Conservation (phyloP, 306 rosid genomes). For the Astragalus membranaceus region DNA sequence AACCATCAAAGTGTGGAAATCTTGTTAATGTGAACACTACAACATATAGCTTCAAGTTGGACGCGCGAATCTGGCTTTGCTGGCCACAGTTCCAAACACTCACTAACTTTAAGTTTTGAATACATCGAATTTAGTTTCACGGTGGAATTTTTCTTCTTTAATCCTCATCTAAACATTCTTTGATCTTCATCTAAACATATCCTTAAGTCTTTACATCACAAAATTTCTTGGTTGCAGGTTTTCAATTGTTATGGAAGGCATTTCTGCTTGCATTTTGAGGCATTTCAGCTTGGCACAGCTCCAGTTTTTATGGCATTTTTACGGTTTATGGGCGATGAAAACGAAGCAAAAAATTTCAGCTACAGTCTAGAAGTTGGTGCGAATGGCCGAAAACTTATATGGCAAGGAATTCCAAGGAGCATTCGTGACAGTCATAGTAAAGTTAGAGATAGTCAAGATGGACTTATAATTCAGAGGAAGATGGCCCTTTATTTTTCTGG, state of each 20-base stretch:
- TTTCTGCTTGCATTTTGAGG: conserved; percentile 97
- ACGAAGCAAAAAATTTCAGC: conserved; percentile 75
- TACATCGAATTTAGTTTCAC: neutral
- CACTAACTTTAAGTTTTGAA: neutral
- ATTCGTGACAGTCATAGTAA: conserved; percentile 79
- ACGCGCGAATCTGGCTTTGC: too few relatives aligned
- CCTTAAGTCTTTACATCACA: neutral
- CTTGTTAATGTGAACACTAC: too few relatives aligned
- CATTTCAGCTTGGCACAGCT: conserved; percentile 67
- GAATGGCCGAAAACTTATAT: conserved; percentile 71
- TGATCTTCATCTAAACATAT: neutral
- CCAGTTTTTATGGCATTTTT: conserved; percentile 93
- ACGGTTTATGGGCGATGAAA: conserved; percentile 88
- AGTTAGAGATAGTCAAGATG: conserved; percentile 94
- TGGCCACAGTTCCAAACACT: too few relatives aligned
- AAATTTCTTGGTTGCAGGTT: conserved; percentile 42
- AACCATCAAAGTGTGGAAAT: too few relatives aligned
- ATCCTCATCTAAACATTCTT: neutral
- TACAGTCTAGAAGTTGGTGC: conserved; percentile 94
- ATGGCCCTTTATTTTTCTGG: conserved; percentile 88
- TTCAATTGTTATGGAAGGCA: conserved; percentile 82
- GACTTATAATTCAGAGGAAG: conserved; percentile 83
- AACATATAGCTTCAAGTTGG: too few relatives aligned
- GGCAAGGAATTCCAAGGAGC: conserved; percentile 97
- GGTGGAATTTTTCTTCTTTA: neutral